phyloP scores from a whole-genome alignment of 163 green algal genomes.

The Coccomyxa subellipsoidea region DNA sequence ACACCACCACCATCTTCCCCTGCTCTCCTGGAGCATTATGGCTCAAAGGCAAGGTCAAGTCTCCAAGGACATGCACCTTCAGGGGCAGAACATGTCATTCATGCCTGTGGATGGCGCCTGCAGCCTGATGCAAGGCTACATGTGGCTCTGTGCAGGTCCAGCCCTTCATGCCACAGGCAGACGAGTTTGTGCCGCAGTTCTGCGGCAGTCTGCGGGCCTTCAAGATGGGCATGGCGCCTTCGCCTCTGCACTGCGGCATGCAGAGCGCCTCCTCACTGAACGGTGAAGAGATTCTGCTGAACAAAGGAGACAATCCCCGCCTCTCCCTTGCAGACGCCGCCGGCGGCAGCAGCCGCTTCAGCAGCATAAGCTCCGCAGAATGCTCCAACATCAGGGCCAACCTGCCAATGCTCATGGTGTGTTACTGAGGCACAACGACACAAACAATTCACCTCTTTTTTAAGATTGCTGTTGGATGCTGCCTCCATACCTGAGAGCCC shows the following conservation, averaged over 20 bases:
- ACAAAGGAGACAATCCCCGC: neutral
- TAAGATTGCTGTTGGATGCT: neutral
- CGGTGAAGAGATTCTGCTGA: neutral
- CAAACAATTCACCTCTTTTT: neutral
- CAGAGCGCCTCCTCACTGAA: neutral
- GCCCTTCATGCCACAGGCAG: neutral
- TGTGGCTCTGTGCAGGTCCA: neutral
- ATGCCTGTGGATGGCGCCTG: neutral
- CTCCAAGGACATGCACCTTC: neutral
- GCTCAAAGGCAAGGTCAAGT: neutral
- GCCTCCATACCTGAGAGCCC: neutral
- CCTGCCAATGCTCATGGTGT: neutral
- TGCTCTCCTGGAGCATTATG: neutral
- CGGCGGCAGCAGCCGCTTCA: neutral
- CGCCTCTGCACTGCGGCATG: neutral
- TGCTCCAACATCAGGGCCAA: neutral
- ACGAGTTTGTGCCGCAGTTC: neutral
- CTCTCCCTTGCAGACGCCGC: neutral
- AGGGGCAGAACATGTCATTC: neutral
- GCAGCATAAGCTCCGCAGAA: neutral
- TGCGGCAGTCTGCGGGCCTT: neutral
- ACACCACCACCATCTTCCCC: neutral
- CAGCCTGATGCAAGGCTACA: neutral
- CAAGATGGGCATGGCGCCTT: neutral
- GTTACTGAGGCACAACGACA: neutral